A percentile compares a stretch with the other conserved stretches of the same genome.
Conservation (phyloP, 805 yeast genomes). For the Pichia californica region DNA sequence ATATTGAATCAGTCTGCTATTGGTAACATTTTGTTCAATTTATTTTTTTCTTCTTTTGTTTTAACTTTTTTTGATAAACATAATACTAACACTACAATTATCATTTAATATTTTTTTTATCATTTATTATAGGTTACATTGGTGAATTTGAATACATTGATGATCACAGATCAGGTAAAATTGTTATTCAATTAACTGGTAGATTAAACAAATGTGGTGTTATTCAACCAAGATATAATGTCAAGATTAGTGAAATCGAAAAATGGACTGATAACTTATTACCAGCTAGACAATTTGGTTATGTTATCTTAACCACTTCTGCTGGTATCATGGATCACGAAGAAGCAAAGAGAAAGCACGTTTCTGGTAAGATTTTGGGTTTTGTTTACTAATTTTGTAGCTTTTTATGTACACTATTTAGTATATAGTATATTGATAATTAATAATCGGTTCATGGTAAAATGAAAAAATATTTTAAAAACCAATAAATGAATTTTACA, state of each 20-base stretch:
- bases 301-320: slow-evolving; percentile 95
- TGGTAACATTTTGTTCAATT: slow-evolving; percentile 1
- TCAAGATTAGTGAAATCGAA: slow-evolving; percentile 90
- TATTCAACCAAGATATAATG: slow-evolving; percentile 97
- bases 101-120: neutral
- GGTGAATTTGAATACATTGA: slow-evolving; percentile 98
- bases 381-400: slow-evolving; percentile 71
- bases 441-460: neutral
- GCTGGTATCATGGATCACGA: slow-evolving; percentile 99
- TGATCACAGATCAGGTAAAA: slow-evolving; percentile 99
- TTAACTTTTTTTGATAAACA: neutral
- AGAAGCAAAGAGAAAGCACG: slow-evolving; percentile 99
- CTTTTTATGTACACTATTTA: neutral
- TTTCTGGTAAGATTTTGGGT: slow-evolving; percentile 98
- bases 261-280: slow-evolving; percentile 98
- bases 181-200: slow-evolving; percentile 95
- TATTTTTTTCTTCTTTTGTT: too few relatives aligned
- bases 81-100: slow-evolving; percentile 1
- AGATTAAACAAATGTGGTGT: slow-evolving; percentile 99
- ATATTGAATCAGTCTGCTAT: neutral
- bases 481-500: too few relatives aligned
- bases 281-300: slow-evolving; percentile 99
- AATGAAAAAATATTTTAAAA: too few relatives aligned
- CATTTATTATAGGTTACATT: slow-evolving; percentile 58
- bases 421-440: neutral